Base-by-base conservation (phyloP, 306 rosid genomes). In the Malus orientalis region DNA sequence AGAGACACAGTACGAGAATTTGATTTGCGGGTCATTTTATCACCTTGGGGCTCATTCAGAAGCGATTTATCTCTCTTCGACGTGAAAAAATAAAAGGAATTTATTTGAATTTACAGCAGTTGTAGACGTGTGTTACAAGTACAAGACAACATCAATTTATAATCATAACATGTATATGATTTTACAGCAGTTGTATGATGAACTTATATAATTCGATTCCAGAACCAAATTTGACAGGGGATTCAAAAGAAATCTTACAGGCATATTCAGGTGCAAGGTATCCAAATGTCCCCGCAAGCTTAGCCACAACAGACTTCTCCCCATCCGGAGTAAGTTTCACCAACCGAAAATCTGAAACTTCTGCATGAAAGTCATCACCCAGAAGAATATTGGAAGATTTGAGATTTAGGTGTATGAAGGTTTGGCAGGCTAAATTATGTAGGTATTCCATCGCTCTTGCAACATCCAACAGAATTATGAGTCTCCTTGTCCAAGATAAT, bases 181-280 rank as follows among this genome's bases (percentile, higher is more conserved):
- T 33, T 33, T 33, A 33, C 38, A 33, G 38, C 38, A 33, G 38
- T 33, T 5, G 38, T 33, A 33, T 1, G 1, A 33, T 60, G 29
- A 22, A 51, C 47, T 22, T 22, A 32, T 54, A 18, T 16, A 71
- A 71, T 59, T 69, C 16, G 11, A 23, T 18, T 60, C 61, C 14
- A 49, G n/a, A 71, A 38, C 36, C 8, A 29, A 27, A 30, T 32
- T 25, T 71, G 5, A 65, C 30, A 23, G 40, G 70, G 55, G 29
- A 30, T 40, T 27, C 15, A 49, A 64, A 59, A 42, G 32, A 69
- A 33, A 69, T 7, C 51, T 47, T 86, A 90, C 96, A 93, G 55
- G 93, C 93, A 86, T 89, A 93, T 79, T 93, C 97, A 36, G 97
- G 97, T 32, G 97, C 97, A 64, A 93, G 91, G 84, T 93, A 93